These are phyloP conservation scores for Keithomyces neogunnii DNA, from an alignment of 2,329 filamentous ascomycete genomes.

Conservation along the genomic window DNA sequence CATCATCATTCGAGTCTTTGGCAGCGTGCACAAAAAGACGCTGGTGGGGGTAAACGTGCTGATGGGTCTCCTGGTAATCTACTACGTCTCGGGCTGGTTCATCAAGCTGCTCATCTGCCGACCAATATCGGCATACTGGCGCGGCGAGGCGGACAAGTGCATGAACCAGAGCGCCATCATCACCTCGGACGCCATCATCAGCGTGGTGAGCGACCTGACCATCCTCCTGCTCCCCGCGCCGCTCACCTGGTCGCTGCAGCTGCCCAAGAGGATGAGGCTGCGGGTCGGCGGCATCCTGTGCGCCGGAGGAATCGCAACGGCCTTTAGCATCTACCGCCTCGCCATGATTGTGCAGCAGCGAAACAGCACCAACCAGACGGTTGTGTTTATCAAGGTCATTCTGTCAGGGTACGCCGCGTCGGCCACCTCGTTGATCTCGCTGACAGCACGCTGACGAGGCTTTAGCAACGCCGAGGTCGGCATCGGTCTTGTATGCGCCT, in stretches of 20 bases:
- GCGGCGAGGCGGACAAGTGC: slow-evolving; percentile 19
- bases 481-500: slow-evolving; percentile 23
- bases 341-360: slow-evolving; percentile 16
- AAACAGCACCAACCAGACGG: slow-evolving; percentile 15
- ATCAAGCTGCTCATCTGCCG: slow-evolving; percentile 33
- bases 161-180: slow-evolving; percentile 26
- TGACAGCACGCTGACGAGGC: neutral
- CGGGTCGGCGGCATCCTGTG: slow-evolving; percentile 20
- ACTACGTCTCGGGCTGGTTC: slow-evolving; percentile 31
- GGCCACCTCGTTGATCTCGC: neutral
- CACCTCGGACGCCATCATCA: slow-evolving; percentile 22
- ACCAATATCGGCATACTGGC: slow-evolving; percentile 33
- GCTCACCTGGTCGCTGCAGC: slow-evolving; percentile 22
- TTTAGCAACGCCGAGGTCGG: slow-evolving; percentile 21
- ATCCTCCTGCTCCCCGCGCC: slow-evolving; percentile 22
- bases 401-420: slow-evolving; percentile 13
- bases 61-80: slow-evolving; percentile 26
- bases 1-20: slow-evolving; percentile 35
- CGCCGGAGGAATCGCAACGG: slow-evolving; percentile 23
- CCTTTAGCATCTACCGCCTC: slow-evolving; percentile 20
- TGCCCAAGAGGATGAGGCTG: slow-evolving; percentile 20
- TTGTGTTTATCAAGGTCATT: slow-evolving; percentile 19
- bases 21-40: slow-evolving; percentile 27
- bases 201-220: slow-evolving; percentile 21
- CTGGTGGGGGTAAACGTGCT: slow-evolving; percentile 29